These are phyloP conservation scores for Penstemon davidsonii DNA, from an alignment of 257 asterid species.

Conservation along the genomic window DNA sequence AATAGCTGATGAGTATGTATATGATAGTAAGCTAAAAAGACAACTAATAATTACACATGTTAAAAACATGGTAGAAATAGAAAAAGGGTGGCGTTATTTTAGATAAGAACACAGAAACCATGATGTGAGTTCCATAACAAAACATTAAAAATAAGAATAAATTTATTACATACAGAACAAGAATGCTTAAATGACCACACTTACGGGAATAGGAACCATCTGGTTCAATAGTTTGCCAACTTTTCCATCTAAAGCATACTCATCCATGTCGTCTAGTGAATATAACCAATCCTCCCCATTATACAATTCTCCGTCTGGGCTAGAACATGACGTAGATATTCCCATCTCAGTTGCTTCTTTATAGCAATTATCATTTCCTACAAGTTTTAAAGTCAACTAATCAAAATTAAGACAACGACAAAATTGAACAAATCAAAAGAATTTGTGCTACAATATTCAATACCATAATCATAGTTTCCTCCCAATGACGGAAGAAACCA, in stretches of 20 bases:
- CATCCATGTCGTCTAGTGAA: slow-evolving; percentile 62
- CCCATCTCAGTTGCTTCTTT: slow-evolving; percentile 54
- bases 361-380: slow-evolving; percentile 49
- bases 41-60: no score
- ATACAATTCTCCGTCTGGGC: slow-evolving; percentile 58
- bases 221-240: slow-evolving; percentile 83
- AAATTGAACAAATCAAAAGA: slow-evolving; percentile 13
- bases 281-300: slow-evolving; percentile 60
- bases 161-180: not conserved
- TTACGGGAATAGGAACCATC: slow-evolving; percentile 87
- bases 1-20: no score
- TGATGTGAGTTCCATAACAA: not conserved
- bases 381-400: slow-evolving; percentile 23
- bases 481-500: slow-evolving; percentile 73
- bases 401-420: slow-evolving; percentile 19
- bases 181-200: slow-evolving; percentile 21
- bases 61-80: no score
- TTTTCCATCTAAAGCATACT: slow-evolving; percentile 69
- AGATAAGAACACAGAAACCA: not conserved
- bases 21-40: no score
- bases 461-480: slow-evolving; percentile 60
- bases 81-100: no score
- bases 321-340: slow-evolving; percentile 56
- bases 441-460: slow-evolving; percentile 30
- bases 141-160: not conserved